These are phyloP conservation scores for Salix koriyanagi DNA, from an alignment of 345 rosid genomes.

Conservation along the genomic window DNA sequence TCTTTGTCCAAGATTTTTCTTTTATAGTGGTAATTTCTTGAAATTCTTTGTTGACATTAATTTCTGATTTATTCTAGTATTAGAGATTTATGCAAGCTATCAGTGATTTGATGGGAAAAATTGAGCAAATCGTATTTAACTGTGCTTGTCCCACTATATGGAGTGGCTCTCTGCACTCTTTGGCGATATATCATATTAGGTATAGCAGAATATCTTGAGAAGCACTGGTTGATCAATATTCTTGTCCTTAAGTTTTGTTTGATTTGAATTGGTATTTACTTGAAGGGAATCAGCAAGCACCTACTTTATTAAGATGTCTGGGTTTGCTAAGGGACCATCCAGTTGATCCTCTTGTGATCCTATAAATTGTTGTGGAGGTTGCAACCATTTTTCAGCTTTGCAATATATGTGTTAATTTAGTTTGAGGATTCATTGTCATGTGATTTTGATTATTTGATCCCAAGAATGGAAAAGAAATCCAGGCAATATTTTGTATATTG, in stretches of 20 bases:
- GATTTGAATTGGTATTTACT: not conserved
- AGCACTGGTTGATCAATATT: not conserved
- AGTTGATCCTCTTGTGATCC: not conserved
- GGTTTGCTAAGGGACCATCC: not conserved
- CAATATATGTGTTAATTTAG: not conserved
- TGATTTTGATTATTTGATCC: not conserved
- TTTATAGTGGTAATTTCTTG: not conserved
- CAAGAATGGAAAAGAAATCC: not conserved
- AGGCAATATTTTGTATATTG: not conserved
- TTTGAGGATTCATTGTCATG: not conserved
- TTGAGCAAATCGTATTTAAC: not conserved
- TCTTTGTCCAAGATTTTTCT: not conserved
- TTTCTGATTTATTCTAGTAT: not conserved
- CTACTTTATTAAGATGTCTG: not conserved
- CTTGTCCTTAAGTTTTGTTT: not conserved
- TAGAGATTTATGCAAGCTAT: not conserved
- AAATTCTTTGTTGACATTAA: not conserved
- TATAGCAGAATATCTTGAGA: not conserved
- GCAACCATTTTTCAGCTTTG: not conserved
- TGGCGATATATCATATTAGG: not conserved
- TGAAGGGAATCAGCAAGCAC: not conserved
- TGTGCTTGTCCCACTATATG: not conserved
- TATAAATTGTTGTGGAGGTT: not conserved
- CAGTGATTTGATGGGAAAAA: not conserved
- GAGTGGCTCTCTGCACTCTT: not conserved